phyloP scores from a whole-genome alignment of 106 monocot genomes.

The Dioscorea zingiberensis region DNA sequence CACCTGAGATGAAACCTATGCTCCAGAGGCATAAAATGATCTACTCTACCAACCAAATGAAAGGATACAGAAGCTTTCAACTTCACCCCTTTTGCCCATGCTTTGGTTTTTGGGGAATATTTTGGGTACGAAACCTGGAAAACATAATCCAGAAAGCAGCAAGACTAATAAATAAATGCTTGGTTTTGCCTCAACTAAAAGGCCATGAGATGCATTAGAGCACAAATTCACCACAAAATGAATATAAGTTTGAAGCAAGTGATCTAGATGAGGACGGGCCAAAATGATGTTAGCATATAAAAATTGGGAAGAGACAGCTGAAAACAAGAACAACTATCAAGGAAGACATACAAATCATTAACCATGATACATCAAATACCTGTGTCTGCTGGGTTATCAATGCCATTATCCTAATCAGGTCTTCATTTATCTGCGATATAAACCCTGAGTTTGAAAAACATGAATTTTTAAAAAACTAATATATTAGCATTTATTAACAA shows the following conservation, averaged over 20 bases:
- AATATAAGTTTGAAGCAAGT: neutral
- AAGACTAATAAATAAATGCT: neutral
- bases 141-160: neutral
- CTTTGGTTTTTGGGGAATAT: slow-evolving; percentile 7
- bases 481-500: too few relatives aligned
- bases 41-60: slow-evolving; percentile 12
- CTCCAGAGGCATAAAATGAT: slow-evolving; percentile 11
- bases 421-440: slow-evolving; percentile 4
- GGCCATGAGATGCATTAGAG: neutral
- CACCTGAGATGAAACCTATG: slow-evolving; percentile 16
- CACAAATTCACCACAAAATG: neutral
- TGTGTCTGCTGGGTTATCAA: slow-evolving; percentile 13
- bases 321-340: neutral
- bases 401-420: slow-evolving; percentile 7
- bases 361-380: neutral
- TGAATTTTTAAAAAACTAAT: too few relatives aligned
- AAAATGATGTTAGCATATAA: neutral
- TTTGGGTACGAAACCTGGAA: slow-evolving; percentile 17
- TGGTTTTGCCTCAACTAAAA: neutral
- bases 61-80: slow-evolving; percentile 10
- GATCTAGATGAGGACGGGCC: too few relatives aligned
- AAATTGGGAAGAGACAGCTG: neutral
- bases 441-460: too few relatives aligned
- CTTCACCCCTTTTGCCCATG: slow-evolving; percentile 2
- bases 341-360: neutral